Evolutionary conservation across 768 basidiomycete genomes (phyloP).

Genomic region (Lactarius quietus): DNA sequence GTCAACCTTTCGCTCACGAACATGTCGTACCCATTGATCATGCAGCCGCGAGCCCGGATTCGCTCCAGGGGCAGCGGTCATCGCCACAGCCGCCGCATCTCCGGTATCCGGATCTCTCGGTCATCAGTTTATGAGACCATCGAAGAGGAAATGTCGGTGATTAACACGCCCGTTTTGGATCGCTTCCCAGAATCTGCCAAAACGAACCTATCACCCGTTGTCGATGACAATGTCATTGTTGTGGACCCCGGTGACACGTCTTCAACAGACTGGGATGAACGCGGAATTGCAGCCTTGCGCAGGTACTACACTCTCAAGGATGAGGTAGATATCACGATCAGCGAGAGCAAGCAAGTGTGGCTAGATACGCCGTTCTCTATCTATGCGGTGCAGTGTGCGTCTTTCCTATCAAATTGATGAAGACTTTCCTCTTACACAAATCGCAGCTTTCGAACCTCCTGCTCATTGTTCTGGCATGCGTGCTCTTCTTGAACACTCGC

Average conservation of each 20-base stretch:
- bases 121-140: conserved; percentile 78
- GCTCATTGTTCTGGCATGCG: conserved; percentile 61
- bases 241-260: conserved; percentile 51
- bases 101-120: conserved; percentile 57
- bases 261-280: conserved; percentile 60
- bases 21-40: conserved; percentile 45
- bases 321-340: conserved; percentile 63
- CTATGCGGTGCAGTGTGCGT: conserved; percentile 71
- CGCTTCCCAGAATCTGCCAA: conserved; percentile 13
- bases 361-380: conserved; percentile 67
- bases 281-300: conserved; percentile 59
- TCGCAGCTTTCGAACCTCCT: conserved; percentile 63
- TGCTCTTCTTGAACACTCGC: conserved; percentile 67
- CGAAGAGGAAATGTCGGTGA: conserved; percentile 57
- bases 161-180: conserved; percentile 28
- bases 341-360: conserved; percentile 65
- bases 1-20: conserved; percentile 56
- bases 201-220: conserved; percentile 11
- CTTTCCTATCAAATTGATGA: neutral
- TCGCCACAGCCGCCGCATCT: conserved; percentile 53
- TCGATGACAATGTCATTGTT: conserved; percentile 39
- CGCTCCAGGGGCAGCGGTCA: conserved; percentile 64
- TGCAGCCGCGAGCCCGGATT: conserved; percentile 43
- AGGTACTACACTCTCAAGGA: conserved; percentile 65
- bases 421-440: conserved; percentile 8